phyloP scores from a whole-genome alignment of 192 early-diverging fungal species.

The Kappamyces sp. region DNA sequence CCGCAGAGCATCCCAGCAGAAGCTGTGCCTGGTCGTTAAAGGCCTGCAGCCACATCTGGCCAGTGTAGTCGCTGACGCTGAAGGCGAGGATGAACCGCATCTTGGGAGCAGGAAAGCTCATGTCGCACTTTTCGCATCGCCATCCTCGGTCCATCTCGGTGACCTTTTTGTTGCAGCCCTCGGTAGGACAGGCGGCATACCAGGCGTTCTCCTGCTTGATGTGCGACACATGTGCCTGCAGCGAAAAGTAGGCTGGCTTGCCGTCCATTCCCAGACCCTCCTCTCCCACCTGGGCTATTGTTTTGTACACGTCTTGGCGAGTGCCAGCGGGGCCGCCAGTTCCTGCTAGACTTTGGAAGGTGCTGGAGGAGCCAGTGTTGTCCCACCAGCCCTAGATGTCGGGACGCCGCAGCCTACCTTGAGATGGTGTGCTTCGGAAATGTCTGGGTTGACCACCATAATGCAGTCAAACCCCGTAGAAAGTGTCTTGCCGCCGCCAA shows the following conservation, averaged over 20 bases:
- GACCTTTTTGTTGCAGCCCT: constrained; percentile 87
- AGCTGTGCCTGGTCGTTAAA: constrained; percentile 78
- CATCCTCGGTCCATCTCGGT: constrained; percentile 58
- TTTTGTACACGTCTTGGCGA: constrained; percentile 36
- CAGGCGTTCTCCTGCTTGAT: constrained; percentile 63
- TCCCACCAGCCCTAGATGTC: constrained; percentile 61
- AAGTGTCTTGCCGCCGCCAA: constrained; percentile 57
- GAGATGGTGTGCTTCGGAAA: constrained; percentile 64
- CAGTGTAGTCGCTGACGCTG: constrained; percentile 70
- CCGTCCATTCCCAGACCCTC: constrained; percentile 36
- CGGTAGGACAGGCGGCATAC: constrained; percentile 81
- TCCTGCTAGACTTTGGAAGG: constrained; percentile 33
- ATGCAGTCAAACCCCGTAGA: constrained; percentile 41
- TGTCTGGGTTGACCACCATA: constrained; percentile 66
- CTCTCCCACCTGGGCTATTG: constrained; percentile 64
- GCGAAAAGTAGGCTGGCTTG: constrained; percentile 67
- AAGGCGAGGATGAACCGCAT: constrained; percentile 73
- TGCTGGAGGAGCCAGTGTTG: constrained; percentile 13
- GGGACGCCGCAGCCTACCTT: no score
- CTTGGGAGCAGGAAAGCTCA: constrained; percentile 59
- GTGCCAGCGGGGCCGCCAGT: constrained; percentile 21
- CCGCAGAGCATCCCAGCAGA: constrained; percentile 66
- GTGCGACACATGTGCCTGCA: constrained; percentile 66
- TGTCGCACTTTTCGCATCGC: constrained; percentile 89
- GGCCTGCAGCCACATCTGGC: constrained; percentile 70